Conservation (phyloP, 768 basidiomycete species). For the Hygrophoropsis aurantiaca region DNA sequence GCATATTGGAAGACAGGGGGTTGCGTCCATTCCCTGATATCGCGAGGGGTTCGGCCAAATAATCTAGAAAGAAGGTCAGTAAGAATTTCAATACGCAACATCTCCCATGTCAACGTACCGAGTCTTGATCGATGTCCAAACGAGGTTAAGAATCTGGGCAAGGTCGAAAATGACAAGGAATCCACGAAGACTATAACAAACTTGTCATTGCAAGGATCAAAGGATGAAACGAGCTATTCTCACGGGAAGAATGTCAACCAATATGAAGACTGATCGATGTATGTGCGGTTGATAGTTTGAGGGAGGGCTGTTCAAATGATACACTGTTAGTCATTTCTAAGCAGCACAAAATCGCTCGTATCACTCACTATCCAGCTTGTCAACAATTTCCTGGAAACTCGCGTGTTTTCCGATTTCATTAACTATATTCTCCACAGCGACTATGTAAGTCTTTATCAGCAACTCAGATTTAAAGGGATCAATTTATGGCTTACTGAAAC, state of each 20-base stretch:
- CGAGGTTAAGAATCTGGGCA: slow-evolving; percentile 89
- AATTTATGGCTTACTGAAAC: slow-evolving; percentile 63
- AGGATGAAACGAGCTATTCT: slow-evolving; percentile 20
- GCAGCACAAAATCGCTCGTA: background rate
- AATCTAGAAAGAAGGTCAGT: slow-evolving; percentile 39
- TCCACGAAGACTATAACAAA: slow-evolving; percentile 69
- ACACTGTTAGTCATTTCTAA: slow-evolving; percentile 1
- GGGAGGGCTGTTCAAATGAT: slow-evolving; percentile 56
- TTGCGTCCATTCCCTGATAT: slow-evolving; percentile 87
- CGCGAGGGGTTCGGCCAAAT: slow-evolving; percentile 87
- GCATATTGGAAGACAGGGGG: slow-evolving; percentile 89
- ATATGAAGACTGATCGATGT: slow-evolving; percentile 88
- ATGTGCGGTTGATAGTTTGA: slow-evolving; percentile 75
- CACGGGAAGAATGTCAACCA: slow-evolving; percentile 95
- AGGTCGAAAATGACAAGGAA: slow-evolving; percentile 95
- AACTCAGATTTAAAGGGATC: background rate
- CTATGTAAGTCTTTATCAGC: slow-evolving; percentile 15
- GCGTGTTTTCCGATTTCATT: slow-evolving; percentile 47
- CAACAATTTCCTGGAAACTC: slow-evolving; percentile 45
- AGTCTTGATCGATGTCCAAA: slow-evolving; percentile 84
- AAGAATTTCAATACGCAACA: background rate
- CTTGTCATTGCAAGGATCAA: slow-evolving; percentile 2
- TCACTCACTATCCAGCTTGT: slow-evolving; percentile 42
- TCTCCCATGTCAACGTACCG: slow-evolving; percentile 44
- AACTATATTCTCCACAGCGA: slow-evolving; percentile 41